Evolutionary conservation across 2,329 filamentous ascomycete genomes (phyloP), one percentile per base, ranked within the genome.

Genomic region (Cryphonectria nitschkei): DNA sequence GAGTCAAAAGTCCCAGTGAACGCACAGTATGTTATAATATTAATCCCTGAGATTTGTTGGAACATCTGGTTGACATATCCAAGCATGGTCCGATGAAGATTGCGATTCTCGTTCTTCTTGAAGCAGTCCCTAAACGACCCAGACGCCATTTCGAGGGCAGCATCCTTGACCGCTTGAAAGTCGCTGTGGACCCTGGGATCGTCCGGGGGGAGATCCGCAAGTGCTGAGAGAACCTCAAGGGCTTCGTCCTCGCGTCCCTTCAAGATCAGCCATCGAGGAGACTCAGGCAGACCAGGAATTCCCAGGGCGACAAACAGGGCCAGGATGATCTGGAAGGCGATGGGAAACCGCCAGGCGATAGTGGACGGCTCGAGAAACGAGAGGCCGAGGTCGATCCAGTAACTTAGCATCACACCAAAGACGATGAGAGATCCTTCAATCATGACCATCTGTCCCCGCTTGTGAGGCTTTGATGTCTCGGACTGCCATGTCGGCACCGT

Each of bases 341-440:
- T 74, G 19, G 79, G 79, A 70, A 80, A 80, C 0, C 79, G 77
- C 79, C 79, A 80, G 39, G 77, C 76, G 46, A 80, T 72, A 16
- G 75, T 72, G 0, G 77, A 78, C 26, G 77, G 74, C 19, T 73
- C 71, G 34, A 73, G 66, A n/a, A 73, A 73, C 0, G 71, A 73
- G 14, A 71, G 66, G 16, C 71, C 71, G 13, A 73, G 64, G 41
- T 85, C 83, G 8, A 85, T 78, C 89, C 88, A 91, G 74, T 92
- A 92, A 3, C 86, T 80, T 50, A 90, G 82, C 29, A 90, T 87
- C 0, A 92, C 89, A 75, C 90, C 90, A 64, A 92, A 89, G 72
- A 93, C 92, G 76, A 93, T 93, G 11, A 93, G 79, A 6, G 72
- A 67, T 2, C 70, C 72, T 29, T 73, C 72, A 7, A 73, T 72